These are phyloP conservation scores for Aspergillus fischeri DNA, from an alignment of 2,329 filamentous ascomycete species.

Conservation along the genomic window DNA sequence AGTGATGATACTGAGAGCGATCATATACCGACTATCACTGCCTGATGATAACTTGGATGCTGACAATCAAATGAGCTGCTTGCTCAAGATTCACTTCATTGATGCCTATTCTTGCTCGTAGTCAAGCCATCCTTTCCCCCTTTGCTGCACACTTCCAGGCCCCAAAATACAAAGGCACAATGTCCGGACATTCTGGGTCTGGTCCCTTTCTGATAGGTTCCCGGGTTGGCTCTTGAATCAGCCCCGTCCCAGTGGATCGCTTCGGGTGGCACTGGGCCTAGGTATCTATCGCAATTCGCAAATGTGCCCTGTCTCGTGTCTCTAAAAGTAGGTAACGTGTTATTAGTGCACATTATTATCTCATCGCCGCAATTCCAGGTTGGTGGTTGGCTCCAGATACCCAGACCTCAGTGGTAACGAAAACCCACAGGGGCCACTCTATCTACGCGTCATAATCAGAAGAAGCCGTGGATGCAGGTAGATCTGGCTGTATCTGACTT, in stretches of 20 bases:
- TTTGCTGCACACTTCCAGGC: neutral
- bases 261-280: slow-evolving; percentile 8
- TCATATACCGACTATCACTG: neutral
- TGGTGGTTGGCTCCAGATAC: neutral
- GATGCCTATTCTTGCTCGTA: neutral
- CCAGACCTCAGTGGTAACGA: neutral
- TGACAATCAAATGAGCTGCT: neutral
- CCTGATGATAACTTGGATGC: neutral
- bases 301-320: slow-evolving; percentile 7
- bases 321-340: neutral
- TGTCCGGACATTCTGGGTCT: slow-evolving; percentile 6
- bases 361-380: neutral
- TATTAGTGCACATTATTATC: neutral
- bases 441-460: slow-evolving; percentile 4
- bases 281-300: neutral
- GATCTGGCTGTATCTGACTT: neutral
- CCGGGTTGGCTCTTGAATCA: slow-evolving; percentile 5
- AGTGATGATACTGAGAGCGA: neutral
- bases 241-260: slow-evolving; percentile 16
- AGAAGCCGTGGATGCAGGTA: neutral
- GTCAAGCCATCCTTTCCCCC: neutral
- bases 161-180: neutral
- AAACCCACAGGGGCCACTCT: slow-evolving; percentile 8
- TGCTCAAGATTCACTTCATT: neutral
- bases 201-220: slow-evolving; percentile 14